Percentiles rank a stretch among this genome's conserved stretches.
Evolutionary conservation across 2,329 filamentous ascomycete species (phyloP).

Genomic region (Penicillium janthinellum): DNA sequence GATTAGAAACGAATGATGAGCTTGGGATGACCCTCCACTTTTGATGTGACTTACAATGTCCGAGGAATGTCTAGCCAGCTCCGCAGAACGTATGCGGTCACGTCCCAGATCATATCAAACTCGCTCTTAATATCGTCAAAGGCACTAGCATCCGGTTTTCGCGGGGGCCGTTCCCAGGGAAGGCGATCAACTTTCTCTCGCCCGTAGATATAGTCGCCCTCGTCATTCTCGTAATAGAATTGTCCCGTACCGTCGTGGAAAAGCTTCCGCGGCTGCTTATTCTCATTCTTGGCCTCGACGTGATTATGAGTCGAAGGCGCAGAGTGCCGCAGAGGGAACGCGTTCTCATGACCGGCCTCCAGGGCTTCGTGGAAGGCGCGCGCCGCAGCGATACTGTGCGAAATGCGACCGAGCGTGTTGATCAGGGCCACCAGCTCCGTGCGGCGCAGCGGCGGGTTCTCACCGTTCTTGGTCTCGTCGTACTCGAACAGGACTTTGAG

Average conservation of each 20-base stretch:
- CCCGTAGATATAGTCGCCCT: slow-evolving; percentile 48
- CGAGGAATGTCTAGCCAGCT: slow-evolving; percentile 71
- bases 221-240: slow-evolving; percentile 44
- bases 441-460: slow-evolving; percentile 73
- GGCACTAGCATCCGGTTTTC: slow-evolving; percentile 48
- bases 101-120: slow-evolving; percentile 62
- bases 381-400: slow-evolving; percentile 75
- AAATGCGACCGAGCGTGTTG: slow-evolving; percentile 89
- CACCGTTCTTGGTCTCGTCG: slow-evolving; percentile 65
- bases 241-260: slow-evolving; percentile 39
- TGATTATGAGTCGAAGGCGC: slow-evolving; percentile 30
- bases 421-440: slow-evolving; percentile 93
- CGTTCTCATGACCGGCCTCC: slow-evolving; percentile 38
- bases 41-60: slow-evolving; percentile 64
- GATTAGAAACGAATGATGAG: slow-evolving; percentile 1
- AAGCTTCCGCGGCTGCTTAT: slow-evolving; percentile 13
- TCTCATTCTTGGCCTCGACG: slow-evolving; percentile 13
- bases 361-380: slow-evolving; percentile 65
- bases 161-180: slow-evolving; percentile 36
- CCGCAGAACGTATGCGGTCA: slow-evolving; percentile 66
- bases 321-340: slow-evolving; percentile 32
- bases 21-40: background rate
- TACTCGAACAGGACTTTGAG: slow-evolving; percentile 96
- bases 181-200: slow-evolving; percentile 31
- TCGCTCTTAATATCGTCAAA: slow-evolving; percentile 66